Conservation (phyloP, 2,329 filamentous ascomycete species). For the Remersonia thermophila region DNA sequence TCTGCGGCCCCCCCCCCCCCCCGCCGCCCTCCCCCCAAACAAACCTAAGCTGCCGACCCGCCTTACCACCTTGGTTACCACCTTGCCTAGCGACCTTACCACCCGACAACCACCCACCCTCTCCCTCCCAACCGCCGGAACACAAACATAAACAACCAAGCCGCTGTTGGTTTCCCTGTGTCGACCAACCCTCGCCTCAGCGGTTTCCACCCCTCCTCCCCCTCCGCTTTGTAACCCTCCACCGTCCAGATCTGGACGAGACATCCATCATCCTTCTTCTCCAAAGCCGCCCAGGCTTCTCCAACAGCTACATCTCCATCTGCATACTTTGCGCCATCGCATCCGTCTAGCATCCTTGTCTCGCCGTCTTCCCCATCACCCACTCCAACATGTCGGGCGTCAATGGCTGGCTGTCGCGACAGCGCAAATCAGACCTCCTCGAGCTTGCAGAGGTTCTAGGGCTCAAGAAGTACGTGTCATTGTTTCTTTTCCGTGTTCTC, state of each 20-base stretch:
- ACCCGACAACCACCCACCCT: too few relatives aligned
- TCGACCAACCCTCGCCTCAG: neutral
- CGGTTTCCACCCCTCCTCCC: neutral
- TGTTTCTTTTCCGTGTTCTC: conserved; percentile 1
- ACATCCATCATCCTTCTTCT: too few relatives aligned
- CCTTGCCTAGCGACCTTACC: too few relatives aligned
- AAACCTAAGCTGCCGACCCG: too few relatives aligned
- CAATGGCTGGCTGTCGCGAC: conserved; percentile 54
- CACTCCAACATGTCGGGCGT: neutral
- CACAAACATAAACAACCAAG: neutral
- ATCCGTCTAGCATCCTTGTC: conserved; percentile 22
- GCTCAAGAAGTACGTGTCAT: conserved; percentile 54
- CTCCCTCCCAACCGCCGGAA: too few relatives aligned
- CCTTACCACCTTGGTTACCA: too few relatives aligned
- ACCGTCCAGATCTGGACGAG: too few relatives aligned
- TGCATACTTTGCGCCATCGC: conserved; percentile 8
- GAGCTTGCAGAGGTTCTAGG: conserved; percentile 61
- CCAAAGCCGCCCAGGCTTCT: too few relatives aligned
- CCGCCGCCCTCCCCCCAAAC: too few relatives aligned
- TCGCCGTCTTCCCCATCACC: conserved; percentile 10
- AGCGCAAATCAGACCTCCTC: conserved; percentile 70
- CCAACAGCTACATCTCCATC: too few relatives aligned
- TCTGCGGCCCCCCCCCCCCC: too few relatives aligned
- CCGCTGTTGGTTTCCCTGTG: neutral
- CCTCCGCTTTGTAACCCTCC: too few relatives aligned